These are phyloP conservation scores for Naematelia encephala DNA, from an alignment of 768 basidiomycete species.

Conservation along the genomic window DNA sequence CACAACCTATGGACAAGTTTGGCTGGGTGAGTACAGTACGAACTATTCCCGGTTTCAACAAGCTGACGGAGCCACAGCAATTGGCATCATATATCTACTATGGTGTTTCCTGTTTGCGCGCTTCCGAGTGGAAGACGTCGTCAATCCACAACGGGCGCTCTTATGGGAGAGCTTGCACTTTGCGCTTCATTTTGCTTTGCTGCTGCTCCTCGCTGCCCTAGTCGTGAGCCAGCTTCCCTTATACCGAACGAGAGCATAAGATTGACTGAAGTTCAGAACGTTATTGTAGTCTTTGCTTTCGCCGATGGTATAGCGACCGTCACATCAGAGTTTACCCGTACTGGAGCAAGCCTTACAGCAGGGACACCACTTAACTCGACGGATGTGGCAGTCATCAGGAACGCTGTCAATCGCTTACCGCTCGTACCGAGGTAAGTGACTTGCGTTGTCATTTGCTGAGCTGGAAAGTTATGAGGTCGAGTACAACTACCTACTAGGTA, in stretches of 20 bases:
- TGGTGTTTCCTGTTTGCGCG: constrained; percentile 32
- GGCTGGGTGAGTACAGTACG: constrained; percentile 19
- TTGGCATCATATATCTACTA: constrained; percentile 30
- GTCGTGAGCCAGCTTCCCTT: constrained; percentile 20
- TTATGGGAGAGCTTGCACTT: constrained; percentile 37
- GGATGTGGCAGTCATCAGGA: background rate
- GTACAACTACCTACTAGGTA: constrained; percentile 1
- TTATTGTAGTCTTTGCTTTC: constrained; percentile 26
- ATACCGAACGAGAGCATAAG: background rate
- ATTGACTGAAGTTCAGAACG: constrained; percentile 20
- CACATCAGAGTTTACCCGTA: constrained; percentile 10
- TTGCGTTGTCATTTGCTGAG: no score
- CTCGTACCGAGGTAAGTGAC: constrained; percentile 17
- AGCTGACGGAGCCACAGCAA: constrained; percentile 13
- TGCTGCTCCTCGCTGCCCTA: constrained; percentile 34
- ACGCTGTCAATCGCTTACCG: constrained; percentile 7
- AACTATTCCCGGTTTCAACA: background rate
- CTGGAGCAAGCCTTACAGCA: constrained; percentile 6
- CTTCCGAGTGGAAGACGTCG: constrained; percentile 12
- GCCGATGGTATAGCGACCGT: constrained; percentile 23
- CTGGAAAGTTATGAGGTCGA: constrained; percentile 9
- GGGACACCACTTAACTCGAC: background rate
- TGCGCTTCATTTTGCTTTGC: constrained; percentile 32
- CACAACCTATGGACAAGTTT: constrained; percentile 33
- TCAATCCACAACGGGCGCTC: constrained; percentile 7